Percentiles rank a stretch among this genome's conserved stretches.
Conservation (phyloP, 352 stramenopile genomes). For the Ophiocytium majus region DNA sequence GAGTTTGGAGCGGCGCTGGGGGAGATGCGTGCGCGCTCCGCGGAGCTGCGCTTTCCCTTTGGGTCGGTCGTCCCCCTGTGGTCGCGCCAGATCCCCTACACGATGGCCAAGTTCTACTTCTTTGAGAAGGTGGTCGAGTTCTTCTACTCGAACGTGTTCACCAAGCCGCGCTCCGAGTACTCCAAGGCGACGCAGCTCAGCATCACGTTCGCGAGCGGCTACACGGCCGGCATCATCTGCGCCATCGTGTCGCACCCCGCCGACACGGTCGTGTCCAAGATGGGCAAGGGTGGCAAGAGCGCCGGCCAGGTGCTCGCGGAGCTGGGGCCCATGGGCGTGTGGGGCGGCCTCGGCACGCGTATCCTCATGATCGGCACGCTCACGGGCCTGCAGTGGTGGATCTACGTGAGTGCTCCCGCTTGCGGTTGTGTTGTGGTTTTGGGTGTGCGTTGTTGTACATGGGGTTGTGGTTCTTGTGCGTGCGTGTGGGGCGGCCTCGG, state of each 20-base stretch:
- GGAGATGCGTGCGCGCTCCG: constrained; percentile 73
- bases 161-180: constrained; percentile 82
- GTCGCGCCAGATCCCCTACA: constrained; percentile 89
- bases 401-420: constrained; percentile 74
- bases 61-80: constrained; percentile 77
- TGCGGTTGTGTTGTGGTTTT: neutral
- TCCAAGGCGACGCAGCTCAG: constrained; percentile 81
- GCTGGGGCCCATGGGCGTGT: constrained; percentile 58
- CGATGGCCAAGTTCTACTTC: constrained; percentile 99
- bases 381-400: constrained; percentile 92
- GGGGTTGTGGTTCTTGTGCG: no score
- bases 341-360: constrained; percentile 76
- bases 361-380: constrained; percentile 94
- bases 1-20: constrained; percentile 77
- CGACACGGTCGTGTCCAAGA: constrained; percentile 96
- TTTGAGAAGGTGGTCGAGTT: constrained; percentile 68
- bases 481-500: neutral
- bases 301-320: constrained; percentile 50
- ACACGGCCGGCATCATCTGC: constrained; percentile 97
- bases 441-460: no score
- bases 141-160: constrained; percentile 70
- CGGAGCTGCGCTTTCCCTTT: constrained; percentile 81
- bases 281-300: constrained; percentile 64
- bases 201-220: constrained; percentile 93
- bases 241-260: constrained; percentile 98